Evolutionary conservation across 2,329 filamentous ascomycete genomes (phyloP).

Genomic region (Pestalotiopsis sp.): DNA sequence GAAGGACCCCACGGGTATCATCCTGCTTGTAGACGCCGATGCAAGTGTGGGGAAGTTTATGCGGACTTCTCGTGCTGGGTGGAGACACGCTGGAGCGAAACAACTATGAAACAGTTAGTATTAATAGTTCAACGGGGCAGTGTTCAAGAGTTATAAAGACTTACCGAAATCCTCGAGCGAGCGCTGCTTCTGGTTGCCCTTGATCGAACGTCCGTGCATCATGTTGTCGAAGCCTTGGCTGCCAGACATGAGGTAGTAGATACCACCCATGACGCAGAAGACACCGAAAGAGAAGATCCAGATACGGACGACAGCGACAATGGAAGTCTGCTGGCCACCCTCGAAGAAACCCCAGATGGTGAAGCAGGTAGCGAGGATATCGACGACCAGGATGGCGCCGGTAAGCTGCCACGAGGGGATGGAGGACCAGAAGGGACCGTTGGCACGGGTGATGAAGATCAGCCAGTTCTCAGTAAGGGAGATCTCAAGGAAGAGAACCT

Average conservation of each 20-base stretch:
- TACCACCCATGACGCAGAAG: conserved; percentile 77
- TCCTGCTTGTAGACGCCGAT: conserved; percentile 15
- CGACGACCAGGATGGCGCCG: conserved; percentile 78
- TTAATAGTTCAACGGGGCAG: conserved; percentile 10
- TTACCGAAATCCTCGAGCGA: conserved; percentile 88
- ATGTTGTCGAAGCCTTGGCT: conserved; percentile 85
- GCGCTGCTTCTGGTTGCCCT: conserved; percentile 81
- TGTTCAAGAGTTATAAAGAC: conserved; percentile 34
- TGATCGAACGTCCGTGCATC: conserved; percentile 87
- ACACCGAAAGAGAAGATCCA: conserved; percentile 92
- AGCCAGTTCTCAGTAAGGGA: conserved; percentile 94
- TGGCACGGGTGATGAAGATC: conserved; percentile 94
- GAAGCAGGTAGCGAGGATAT: conserved; percentile 84
- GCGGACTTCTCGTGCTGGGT: conserved; percentile 89
- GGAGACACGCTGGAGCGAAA: conserved; percentile 86
- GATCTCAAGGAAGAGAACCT: conserved; percentile 86
- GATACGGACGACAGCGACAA: conserved; percentile 83
- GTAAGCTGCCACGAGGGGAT: conserved; percentile 84
- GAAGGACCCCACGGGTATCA: not conserved
- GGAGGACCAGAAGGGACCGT: conserved; percentile 90
- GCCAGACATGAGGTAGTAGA: conserved; percentile 81
- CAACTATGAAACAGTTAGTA: conserved; percentile 65
- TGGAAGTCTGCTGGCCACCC: conserved; percentile 66
- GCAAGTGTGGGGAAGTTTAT: conserved; percentile 44
- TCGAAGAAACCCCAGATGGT: conserved; percentile 84